A percentile compares a stretch with the other conserved stretches of the same genome.
Evolutionary conservation across 768 basidiomycete genomes (phyloP).

Genomic region (Lyophyllum shimeji): DNA sequence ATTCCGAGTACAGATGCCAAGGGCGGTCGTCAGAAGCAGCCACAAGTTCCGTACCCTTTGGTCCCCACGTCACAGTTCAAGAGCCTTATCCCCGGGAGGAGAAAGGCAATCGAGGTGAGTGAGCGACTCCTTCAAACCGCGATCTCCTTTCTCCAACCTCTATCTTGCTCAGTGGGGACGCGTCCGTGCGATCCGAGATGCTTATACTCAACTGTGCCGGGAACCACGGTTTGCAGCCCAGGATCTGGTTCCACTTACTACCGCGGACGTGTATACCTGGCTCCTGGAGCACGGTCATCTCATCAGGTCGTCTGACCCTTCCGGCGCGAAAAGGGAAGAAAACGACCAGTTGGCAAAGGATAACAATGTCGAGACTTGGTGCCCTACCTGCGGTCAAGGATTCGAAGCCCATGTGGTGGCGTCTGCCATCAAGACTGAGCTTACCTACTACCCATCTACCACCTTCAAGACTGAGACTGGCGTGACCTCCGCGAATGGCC

Average conservation of each 20-base stretch:
- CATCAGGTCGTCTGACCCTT: conserved; percentile 15
- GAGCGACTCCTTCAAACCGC: neutral
- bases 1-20: conserved; percentile 23
- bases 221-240: conserved; percentile 10
- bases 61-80: conserved; percentile 35
- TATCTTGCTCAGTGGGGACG: conserved; percentile 42
- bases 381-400: conserved; percentile 32
- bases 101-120: conserved; percentile 52
- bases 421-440: conserved; percentile 20
- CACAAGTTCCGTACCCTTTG: conserved; percentile 39
- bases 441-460: neutral
- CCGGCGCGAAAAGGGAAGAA: conserved; percentile 1
- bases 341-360: conserved; percentile 4
- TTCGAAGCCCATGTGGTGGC: conserved; percentile 18
- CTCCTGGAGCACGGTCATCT: conserved; percentile 41
- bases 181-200: conserved; percentile 42
- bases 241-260: conserved; percentile 29
- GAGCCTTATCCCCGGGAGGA: conserved; percentile 38
- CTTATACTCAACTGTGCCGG: conserved; percentile 29
- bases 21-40: conserved; percentile 19
- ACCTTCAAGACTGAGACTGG: neutral
- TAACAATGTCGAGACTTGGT: conserved; percentile 23
- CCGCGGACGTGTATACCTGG: conserved; percentile 48
- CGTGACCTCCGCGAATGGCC: neutral
- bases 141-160: neutral